Evolutionary conservation across 306 rosid species (phyloP), one percentile per base, ranked within the genome.

Genomic region (Fagus crenata): DNA sequence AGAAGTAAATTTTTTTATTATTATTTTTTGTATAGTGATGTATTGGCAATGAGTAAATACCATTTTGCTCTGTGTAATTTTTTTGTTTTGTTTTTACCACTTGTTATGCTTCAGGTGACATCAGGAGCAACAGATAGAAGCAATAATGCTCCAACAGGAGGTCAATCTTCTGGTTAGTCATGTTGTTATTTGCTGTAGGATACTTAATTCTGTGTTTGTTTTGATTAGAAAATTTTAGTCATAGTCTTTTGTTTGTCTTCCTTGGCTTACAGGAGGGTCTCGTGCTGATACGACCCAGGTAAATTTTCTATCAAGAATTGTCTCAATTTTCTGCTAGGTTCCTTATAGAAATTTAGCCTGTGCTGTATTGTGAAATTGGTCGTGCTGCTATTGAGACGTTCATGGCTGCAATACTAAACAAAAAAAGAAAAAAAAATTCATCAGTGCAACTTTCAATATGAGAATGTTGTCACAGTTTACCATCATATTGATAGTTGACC

Each of bases 131-230:
- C 84, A 71, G 89, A 76, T 37, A 75, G 54, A 12, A 82, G 85
- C 78, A 80, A 72, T 75, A 82, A 51, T 83, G 82, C 82, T 17
- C 77, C 91, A 28, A 55, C 42, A 22, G 95, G 90, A 67, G 96
- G 88, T 28, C 92, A 69, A 51, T 67, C 93, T 69, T 84, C 93
- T 35, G 98, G 97, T 92, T 61, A 88, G 91, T 86, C 69, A 22
- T 64, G 15, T 58, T 71, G 61, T 39, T 77, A 14, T 72, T 68
- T 54, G 9, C 18, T 2, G 8, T 59, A 1, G 53, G 80, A 9
- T 3, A 53, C 75, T 39, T 63, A 55, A 3, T 64, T 79, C 46
- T 75, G 33, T 39, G 5, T 53, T 72, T 77, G 49, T 63, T n/a
- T 53, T 14, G 31, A 42, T 53, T 46, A 41, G 14, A 49, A 72